Conservation (phyloP, 2,329 filamentous ascomycete genomes). For the Colletotrichum limetticola region DNA sequence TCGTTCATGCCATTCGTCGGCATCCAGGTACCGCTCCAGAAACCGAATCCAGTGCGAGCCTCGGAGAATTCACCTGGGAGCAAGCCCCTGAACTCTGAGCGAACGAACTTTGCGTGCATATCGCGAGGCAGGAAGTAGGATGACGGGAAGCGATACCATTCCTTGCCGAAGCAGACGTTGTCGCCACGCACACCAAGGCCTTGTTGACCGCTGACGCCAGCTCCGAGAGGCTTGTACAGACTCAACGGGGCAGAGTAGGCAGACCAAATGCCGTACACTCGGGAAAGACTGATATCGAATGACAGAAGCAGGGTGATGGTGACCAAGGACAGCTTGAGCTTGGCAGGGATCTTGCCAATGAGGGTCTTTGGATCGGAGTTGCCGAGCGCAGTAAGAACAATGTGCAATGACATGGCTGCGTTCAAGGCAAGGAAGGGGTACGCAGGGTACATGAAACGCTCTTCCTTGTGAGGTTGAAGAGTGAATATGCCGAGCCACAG, state of each 20-base stretch:
- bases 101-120: slow-evolving; percentile 88
- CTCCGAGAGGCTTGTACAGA: slow-evolving; percentile 75
- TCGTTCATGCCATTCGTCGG: slow-evolving; percentile 90
- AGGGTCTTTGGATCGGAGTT: slow-evolving; percentile 74
- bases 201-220: slow-evolving; percentile 53
- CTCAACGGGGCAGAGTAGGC: slow-evolving; percentile 85
- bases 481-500: slow-evolving; percentile 95
- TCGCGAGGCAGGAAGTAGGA: slow-evolving; percentile 89
- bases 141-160: slow-evolving; percentile 98
- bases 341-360: slow-evolving; percentile 76
- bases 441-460: slow-evolving; percentile 97
- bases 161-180: slow-evolving; percentile 89
- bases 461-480: slow-evolving; percentile 94
- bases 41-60: slow-evolving; percentile 73
- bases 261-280: slow-evolving; percentile 80
- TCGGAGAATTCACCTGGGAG: slow-evolving; percentile 92
- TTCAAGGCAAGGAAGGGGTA: slow-evolving; percentile 93
- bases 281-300: slow-evolving; percentile 73
- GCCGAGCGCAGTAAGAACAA: slow-evolving; percentile 80
- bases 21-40: slow-evolving; percentile 87
- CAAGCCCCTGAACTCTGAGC: slow-evolving; percentile 88
- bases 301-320: slow-evolving; percentile 70
- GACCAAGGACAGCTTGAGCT: slow-evolving; percentile 76
- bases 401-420: slow-evolving; percentile 85
- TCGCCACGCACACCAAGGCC: slow-evolving; percentile 70